These are phyloP conservation scores for Whalleya microplaca DNA, from an alignment of 2,329 filamentous ascomycete species.

Conservation along the genomic window DNA sequence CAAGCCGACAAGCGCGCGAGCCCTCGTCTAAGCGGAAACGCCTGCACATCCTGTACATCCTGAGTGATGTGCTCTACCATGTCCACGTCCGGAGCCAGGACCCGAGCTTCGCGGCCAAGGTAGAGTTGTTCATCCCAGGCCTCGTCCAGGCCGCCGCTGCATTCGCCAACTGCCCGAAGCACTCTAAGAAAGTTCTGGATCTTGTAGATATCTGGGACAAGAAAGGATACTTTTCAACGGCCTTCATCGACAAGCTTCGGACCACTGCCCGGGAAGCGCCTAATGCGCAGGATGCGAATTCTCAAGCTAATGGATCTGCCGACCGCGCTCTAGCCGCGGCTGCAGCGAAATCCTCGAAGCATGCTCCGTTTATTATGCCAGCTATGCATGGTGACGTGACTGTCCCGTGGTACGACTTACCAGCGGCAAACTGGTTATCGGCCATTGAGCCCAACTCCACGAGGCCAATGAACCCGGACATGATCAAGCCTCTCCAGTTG, in stretches of 20 bases:
- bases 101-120: constrained; percentile 55
- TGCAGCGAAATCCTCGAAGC: constrained; percentile 52
- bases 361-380: constrained; percentile 72
- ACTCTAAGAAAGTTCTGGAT: constrained; percentile 64
- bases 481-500: constrained; percentile 74
- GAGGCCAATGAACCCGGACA: constrained; percentile 70
- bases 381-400: constrained; percentile 75
- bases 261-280: constrained; percentile 54
- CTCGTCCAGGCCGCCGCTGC: constrained; percentile 63
- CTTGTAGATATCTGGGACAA: constrained; percentile 74
- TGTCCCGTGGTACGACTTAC: constrained; percentile 79
- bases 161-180: constrained; percentile 65
- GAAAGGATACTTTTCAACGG: constrained; percentile 61
- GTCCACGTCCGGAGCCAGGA: constrained; percentile 55
- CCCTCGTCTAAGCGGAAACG: constrained; percentile 69
- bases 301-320: constrained; percentile 26
- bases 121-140: constrained; percentile 64
- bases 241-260: constrained; percentile 61
- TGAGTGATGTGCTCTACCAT: constrained; percentile 80
- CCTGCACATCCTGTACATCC: constrained; percentile 75
- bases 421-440: constrained; percentile 79
- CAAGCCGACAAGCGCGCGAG: constrained; percentile 41
- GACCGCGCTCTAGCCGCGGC: constrained; percentile 24
- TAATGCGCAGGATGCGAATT: constrained; percentile 25
- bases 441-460: constrained; percentile 78